Conservation (phyloP, 345 rosid species). For the Arabis hirsuta region DNA sequence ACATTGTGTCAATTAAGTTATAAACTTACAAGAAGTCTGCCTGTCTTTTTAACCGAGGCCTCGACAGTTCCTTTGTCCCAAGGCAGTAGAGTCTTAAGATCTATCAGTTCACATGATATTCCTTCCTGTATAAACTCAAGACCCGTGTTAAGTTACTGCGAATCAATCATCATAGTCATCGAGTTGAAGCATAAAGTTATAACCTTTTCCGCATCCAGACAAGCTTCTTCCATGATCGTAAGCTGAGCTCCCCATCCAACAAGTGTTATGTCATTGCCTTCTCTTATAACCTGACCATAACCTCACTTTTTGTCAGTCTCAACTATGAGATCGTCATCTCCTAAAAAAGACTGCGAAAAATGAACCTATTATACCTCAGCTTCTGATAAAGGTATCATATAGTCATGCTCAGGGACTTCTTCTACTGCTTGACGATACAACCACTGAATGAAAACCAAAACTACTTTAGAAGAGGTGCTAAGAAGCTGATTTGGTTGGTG, state of each 20-base stretch:
- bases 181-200: constrained; percentile 1
- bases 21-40: constrained; percentile 73
- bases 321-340: constrained; percentile 15
- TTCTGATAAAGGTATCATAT: constrained; percentile 83
- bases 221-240: constrained; percentile 83
- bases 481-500: constrained; percentile 6
- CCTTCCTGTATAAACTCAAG: constrained; percentile 61
- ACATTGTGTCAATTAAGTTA: not conserved
- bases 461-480: not conserved
- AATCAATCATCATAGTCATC: not conserved
- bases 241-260: constrained; percentile 99
- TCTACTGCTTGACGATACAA: constrained; percentile 86
- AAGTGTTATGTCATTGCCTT: constrained; percentile 86
- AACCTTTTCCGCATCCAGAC: constrained; percentile 78
- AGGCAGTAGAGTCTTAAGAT: constrained; percentile 80
- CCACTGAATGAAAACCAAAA: constrained; percentile 57
- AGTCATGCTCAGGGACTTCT: constrained; percentile 88
- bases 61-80: constrained; percentile 96
- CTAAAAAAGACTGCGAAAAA: not conserved
- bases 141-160: not conserved
- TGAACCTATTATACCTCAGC: constrained; percentile 64
- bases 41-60: constrained; percentile 84
- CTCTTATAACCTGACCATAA: constrained; percentile 65
- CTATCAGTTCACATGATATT: constrained; percentile 87
- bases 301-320: constrained; percentile 16